phyloP scores from a whole-genome alignment of 805 yeast genomes.

The Kuraishia molischiana region DNA sequence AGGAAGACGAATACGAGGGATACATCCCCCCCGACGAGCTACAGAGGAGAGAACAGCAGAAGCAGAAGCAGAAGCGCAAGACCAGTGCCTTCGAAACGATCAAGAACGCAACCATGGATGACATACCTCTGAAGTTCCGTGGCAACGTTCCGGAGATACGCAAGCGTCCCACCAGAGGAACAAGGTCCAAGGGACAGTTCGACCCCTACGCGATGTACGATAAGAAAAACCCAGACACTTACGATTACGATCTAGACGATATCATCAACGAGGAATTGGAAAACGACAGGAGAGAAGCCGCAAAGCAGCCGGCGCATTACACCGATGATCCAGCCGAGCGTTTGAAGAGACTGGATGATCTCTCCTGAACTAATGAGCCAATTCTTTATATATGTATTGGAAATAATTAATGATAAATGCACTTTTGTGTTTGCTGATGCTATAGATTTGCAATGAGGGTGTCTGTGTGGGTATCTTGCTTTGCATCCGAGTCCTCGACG shows the following conservation, averaged over 20 bases:
- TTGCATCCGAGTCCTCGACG: too few species aligned
- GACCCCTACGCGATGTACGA: constrained; percentile 1
- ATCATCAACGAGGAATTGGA: constrained; percentile 26
- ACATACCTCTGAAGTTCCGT: constrained; percentile 16
- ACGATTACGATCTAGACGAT: constrained; percentile 38
- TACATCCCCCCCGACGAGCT: constrained; percentile 22
- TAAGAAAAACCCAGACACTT: constrained; percentile 27
- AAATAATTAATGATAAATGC: background rate
- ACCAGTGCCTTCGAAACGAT: constrained; percentile 6
- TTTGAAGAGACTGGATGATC: background rate
- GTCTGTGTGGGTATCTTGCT: too few species aligned
- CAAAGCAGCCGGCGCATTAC: background rate
- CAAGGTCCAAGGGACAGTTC: constrained; percentile 4
- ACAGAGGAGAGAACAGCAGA: constrained; percentile 1
- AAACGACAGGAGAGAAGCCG: constrained; percentile 12
- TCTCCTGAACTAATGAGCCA: too few species aligned
- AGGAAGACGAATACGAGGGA: constrained; percentile 2
- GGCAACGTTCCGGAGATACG: constrained; percentile 11
- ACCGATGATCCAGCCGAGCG: background rate
- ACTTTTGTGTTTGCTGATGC: too few species aligned
- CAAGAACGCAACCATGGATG: constrained; percentile 14
- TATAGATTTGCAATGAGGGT: too few species aligned
- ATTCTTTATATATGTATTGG: too few species aligned
- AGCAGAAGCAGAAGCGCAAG: background rate
- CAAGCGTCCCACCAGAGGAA: constrained; percentile 5